Conservation (phyloP, 805 yeast genomes). For the Sugiyamaella lignohabitans region DNA sequence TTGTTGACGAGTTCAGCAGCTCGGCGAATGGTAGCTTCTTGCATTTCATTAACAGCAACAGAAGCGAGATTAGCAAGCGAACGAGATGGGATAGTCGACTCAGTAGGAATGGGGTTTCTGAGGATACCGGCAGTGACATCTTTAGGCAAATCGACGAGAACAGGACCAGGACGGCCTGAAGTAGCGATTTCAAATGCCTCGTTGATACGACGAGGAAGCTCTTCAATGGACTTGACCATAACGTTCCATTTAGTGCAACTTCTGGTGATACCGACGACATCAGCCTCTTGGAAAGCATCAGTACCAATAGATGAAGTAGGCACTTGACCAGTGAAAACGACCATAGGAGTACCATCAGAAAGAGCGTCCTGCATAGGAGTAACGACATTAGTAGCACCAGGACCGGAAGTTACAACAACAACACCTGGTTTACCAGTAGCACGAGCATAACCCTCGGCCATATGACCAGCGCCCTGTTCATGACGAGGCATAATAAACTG, state of each 20-base stretch:
- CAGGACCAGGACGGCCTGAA: constrained; percentile 97
- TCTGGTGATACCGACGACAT: constrained; percentile 92
- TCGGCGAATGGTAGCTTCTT: constrained; percentile 63
- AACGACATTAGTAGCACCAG: constrained; percentile 96
- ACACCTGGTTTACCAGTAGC: constrained; percentile 97
- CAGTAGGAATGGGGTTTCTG: constrained; percentile 81
- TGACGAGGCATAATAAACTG: constrained; percentile 90
- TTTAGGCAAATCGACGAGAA: constrained; percentile 93
- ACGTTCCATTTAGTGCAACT: constrained; percentile 99
- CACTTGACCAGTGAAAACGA: constrained; percentile 96
- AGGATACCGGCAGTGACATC: constrained; percentile 93
- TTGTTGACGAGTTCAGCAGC: constrained; percentile 72
- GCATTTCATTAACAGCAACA: constrained; percentile 65
- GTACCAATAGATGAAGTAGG: constrained; percentile 95
- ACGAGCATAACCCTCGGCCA: constrained; percentile 99
- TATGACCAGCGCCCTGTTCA: constrained; percentile 99
- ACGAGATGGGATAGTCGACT: constrained; percentile 56
- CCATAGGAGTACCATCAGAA: constrained; percentile 95
- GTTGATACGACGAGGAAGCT: constrained; percentile 89
- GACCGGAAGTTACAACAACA: constrained; percentile 97
- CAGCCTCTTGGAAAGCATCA: constrained; percentile 99
- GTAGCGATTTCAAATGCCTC: constrained; percentile 98
- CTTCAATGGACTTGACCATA: constrained; percentile 93
- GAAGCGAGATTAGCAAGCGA: constrained; percentile 66
- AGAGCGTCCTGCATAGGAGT: constrained; percentile 99